Conservation (phyloP, 768 basidiomycete species). For the Lentinula sp. region DNA sequence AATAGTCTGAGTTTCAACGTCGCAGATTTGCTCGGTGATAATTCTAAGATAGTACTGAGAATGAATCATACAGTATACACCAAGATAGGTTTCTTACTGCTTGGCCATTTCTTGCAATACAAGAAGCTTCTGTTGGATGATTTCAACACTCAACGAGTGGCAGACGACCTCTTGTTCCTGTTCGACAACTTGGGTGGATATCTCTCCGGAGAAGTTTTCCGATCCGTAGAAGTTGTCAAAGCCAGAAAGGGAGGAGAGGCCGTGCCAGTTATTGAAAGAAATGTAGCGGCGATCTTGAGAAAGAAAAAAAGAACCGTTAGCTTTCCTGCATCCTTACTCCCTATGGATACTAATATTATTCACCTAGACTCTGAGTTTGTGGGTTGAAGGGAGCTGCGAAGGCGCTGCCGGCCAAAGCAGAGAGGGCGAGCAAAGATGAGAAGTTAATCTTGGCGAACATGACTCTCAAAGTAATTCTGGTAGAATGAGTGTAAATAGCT, state of each 20-base stretch:
- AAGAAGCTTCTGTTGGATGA: conserved; percentile 40
- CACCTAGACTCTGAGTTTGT: conserved; percentile 20
- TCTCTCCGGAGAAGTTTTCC: conserved; percentile 34
- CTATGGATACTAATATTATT: not conserved
- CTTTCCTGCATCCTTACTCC: not conserved
- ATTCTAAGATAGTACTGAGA: conserved; percentile 21
- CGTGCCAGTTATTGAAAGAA: conserved; percentile 29
- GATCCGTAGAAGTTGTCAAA: conserved; percentile 44
- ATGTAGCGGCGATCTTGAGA: not conserved
- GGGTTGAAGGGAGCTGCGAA: conserved; percentile 21
- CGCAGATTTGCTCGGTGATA: conserved; percentile 40
- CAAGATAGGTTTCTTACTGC: conserved; percentile 19
- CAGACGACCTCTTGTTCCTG: conserved; percentile 32
- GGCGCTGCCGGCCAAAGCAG: conserved; percentile 22
- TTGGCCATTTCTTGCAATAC: conserved; percentile 42
- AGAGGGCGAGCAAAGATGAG: conserved; percentile 20
- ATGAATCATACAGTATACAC: not conserved
- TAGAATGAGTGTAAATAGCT: not conserved
- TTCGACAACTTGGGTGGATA: conserved; percentile 26
- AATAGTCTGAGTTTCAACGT: conserved; percentile 38
- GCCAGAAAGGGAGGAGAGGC: conserved; percentile 25
- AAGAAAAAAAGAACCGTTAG: not conserved
- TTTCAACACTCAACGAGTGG: conserved; percentile 26
- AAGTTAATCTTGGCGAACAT: conserved; percentile 35
- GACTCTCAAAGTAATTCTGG: conserved; percentile 8